Evolutionary conservation across 2,329 filamentous ascomycete genomes (phyloP).

Genomic region (Talaromyces verruculosus): DNA sequence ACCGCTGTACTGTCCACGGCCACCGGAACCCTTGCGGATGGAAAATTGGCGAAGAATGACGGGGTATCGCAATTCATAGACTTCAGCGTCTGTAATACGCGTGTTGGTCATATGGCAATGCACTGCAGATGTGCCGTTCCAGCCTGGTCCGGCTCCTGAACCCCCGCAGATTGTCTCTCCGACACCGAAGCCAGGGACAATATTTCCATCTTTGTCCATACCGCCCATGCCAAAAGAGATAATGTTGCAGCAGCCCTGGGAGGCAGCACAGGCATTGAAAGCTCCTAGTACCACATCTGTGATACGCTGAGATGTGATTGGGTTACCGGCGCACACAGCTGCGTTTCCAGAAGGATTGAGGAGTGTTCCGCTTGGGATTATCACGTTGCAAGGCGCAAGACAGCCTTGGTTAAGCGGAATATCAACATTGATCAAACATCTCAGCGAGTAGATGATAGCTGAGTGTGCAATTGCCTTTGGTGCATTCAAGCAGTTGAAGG

Average conservation of each 20-base stretch:
- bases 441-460: constrained; percentile 82
- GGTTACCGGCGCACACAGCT: constrained; percentile 80
- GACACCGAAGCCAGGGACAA: constrained; percentile 73
- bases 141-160: constrained; percentile 70
- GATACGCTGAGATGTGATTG: constrained; percentile 74
- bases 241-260: constrained; percentile 80
- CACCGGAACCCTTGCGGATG: constrained; percentile 18
- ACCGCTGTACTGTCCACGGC: constrained; percentile 17
- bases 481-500: constrained; percentile 78
- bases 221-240: constrained; percentile 81
- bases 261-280: constrained; percentile 75
- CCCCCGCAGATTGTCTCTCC: constrained; percentile 86
- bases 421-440: constrained; percentile 75
- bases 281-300: constrained; percentile 81
- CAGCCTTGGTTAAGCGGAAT: constrained; percentile 88
- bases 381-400: constrained; percentile 73
- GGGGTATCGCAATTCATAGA: constrained; percentile 16
- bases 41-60: constrained; percentile 19
- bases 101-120: constrained; percentile 90
- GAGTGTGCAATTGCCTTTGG: constrained; percentile 79
- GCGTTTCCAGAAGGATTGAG: constrained; percentile 73
- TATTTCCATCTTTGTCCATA: constrained; percentile 56
- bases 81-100: constrained; percentile 70
- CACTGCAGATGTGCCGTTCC: constrained; percentile 74
- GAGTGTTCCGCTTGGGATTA: constrained; percentile 67